Evolutionary conservation across 345 rosid species (phyloP).

Genomic region (Zanthoxylum bungeanum): DNA sequence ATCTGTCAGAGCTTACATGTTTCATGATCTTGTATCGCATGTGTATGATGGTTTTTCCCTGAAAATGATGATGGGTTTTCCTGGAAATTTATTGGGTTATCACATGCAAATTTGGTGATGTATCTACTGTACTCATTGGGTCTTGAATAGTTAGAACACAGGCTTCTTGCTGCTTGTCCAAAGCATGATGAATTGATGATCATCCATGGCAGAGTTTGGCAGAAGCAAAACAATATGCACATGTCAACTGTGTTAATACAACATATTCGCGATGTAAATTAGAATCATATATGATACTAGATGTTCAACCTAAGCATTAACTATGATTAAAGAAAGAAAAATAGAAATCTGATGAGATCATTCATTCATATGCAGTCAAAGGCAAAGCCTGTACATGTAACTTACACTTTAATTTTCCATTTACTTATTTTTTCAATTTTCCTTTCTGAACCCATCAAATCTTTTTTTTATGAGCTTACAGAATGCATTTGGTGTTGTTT

Average conservation of each 20-base stretch:
- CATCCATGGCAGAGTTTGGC: background rate
- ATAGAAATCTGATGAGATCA: background rate
- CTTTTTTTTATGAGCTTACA: background rate
- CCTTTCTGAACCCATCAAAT: background rate
- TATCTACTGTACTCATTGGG: slow-evolving; percentile 8
- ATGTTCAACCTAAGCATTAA: background rate
- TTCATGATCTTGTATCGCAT: background rate
- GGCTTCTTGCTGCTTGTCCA: background rate
- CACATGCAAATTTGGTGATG: slow-evolving; percentile 24
- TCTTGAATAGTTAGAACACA: slow-evolving; percentile 14
- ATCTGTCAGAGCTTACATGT: background rate
- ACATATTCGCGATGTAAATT: background rate
- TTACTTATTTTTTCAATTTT: background rate
- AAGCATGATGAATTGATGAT: background rate
- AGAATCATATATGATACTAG: background rate
- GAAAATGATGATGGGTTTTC: background rate
- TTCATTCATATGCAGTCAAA: background rate
- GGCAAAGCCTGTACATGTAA: background rate
- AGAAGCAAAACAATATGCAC: background rate
- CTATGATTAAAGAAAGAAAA: background rate
- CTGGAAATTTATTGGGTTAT: slow-evolving; percentile 1
- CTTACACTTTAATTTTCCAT: no score
- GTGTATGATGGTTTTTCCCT: background rate
- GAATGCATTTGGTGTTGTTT: background rate
- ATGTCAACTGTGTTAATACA: background rate